Conservation (phyloP, 2,329 filamentous ascomycete species). For the Aspergillus aculeatus region DNA sequence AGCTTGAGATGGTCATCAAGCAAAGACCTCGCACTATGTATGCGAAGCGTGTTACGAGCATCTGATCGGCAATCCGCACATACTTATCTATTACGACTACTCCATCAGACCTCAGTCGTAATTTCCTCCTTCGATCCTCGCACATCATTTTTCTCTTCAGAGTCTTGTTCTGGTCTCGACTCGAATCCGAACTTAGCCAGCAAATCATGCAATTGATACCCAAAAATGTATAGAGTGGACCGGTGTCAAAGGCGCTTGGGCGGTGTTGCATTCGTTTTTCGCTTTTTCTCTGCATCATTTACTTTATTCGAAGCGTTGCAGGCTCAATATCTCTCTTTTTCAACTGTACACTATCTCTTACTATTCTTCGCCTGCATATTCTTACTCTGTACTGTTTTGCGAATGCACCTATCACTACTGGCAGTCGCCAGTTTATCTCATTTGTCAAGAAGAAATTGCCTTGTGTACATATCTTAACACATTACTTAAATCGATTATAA, state of each 20-base stretch:
- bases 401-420: not conserved
- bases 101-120: not conserved
- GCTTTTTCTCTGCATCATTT: constrained; percentile 9
- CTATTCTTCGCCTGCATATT: not conserved
- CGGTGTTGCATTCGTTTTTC: constrained; percentile 12
- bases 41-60: constrained; percentile 45
- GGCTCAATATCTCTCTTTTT: not conserved
- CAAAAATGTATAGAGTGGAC: constrained; percentile 33
- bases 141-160: constrained; percentile 5
- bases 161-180: constrained; percentile 10
- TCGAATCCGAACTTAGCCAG: constrained; percentile 14
- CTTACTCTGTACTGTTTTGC: constrained; percentile 1
- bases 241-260: constrained; percentile 32
- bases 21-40: constrained; percentile 46
- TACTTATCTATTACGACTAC: not conserved
- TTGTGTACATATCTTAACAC: constrained; percentile 26
- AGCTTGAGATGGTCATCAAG: constrained; percentile 86
- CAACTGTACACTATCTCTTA: not conserved
- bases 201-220: constrained; percentile 33
- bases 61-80: constrained; percentile 30
- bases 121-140: not conserved
- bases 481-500: too few relatives aligned
- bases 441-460: constrained; percentile 5
- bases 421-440: constrained; percentile 4
- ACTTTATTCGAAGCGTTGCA: constrained; percentile 2